These are phyloP conservation scores for Cyclospora cayetanensis DNA, from an alignment of 169 alveolate species.

Conservation along the genomic window DNA sequence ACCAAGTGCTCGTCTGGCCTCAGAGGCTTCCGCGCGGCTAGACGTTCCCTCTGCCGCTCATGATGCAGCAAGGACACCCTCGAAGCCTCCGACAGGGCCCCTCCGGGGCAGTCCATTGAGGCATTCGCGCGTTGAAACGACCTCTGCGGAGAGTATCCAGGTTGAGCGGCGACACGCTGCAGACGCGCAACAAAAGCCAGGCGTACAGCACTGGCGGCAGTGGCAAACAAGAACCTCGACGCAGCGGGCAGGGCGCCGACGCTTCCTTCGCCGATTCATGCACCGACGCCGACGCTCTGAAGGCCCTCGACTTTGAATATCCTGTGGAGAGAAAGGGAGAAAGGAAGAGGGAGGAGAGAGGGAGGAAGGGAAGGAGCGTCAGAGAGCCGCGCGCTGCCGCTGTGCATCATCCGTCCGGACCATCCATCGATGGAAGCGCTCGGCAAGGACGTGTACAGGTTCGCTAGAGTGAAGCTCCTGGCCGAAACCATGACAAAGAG, in stretches of 20 bases:
- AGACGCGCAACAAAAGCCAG: too few relatives aligned
- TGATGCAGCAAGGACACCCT: background rate
- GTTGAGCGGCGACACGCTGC: too few relatives aligned
- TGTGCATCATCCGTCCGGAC: too few relatives aligned
- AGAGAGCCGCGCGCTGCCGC: background rate
- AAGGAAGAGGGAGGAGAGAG: background rate
- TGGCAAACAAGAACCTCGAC: too few relatives aligned
- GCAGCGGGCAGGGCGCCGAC: too few relatives aligned
- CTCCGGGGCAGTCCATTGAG: background rate
- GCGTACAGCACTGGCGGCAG: too few relatives aligned
- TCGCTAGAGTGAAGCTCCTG: background rate
- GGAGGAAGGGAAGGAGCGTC: background rate
- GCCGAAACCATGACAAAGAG: background rate
- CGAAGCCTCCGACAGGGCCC: background rate
- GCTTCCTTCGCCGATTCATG: too few relatives aligned
- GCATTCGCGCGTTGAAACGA: background rate
- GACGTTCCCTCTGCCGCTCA: background rate
- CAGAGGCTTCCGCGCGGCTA: background rate
- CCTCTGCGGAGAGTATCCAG: too few relatives aligned
- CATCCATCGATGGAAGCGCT: background rate
- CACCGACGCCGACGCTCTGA: too few relatives aligned
- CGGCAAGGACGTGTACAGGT: background rate
- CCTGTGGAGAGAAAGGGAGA: background rate
- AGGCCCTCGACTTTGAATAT: too few relatives aligned
- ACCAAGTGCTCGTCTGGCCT: slow-evolving; percentile 47